phyloP scores from a whole-genome alignment of 108 stramenopile genomes.

The Licmophora abbreviata region DNA sequence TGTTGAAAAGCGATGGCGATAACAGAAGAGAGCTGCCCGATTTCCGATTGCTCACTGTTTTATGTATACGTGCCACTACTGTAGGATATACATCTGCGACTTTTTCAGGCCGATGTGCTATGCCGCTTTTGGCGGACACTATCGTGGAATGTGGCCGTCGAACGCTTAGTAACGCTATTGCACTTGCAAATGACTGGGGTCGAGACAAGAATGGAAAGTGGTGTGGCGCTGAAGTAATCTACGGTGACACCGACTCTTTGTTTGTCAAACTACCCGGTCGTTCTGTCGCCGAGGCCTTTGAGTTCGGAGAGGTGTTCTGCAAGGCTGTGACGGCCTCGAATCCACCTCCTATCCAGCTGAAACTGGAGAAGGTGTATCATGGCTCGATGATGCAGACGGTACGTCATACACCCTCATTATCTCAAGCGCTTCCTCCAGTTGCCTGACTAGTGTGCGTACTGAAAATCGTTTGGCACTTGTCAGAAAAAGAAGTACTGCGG shows the following conservation, averaged over 20 bases:
- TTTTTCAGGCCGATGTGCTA: conserved; percentile 92
- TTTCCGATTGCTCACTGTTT: neutral
- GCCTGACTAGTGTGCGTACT: neutral
- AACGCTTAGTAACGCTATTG: conserved; percentile 83
- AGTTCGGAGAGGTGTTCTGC: conserved; percentile 89
- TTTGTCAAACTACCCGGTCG: conserved; percentile 91
- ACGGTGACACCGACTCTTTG: conserved; percentile 97
- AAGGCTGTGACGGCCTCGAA: conserved; percentile 70
- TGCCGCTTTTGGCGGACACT: conserved; percentile 93
- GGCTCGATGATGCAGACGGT: conserved; percentile 81
- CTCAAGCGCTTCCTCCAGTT: neutral
- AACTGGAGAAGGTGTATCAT: conserved; percentile 95
- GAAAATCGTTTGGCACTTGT: neutral
- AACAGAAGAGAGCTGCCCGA: neutral
- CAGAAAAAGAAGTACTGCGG: conserved; percentile 86
- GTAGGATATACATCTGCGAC: conserved; percentile 95
- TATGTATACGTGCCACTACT: conserved; percentile 9
- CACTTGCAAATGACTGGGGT: conserved; percentile 75
- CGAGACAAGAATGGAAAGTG: conserved; percentile 42
- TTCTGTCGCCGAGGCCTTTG: conserved; percentile 78
- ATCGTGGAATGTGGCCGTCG: conserved; percentile 92
- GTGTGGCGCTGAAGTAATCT: conserved; percentile 81
- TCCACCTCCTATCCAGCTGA: conserved; percentile 90
- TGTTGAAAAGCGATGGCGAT: neutral
- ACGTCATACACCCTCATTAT: neutral